Evolutionary conservation across 2,329 filamentous ascomycete genomes (phyloP).

Genomic region (Fusarium keratoplasticum): DNA sequence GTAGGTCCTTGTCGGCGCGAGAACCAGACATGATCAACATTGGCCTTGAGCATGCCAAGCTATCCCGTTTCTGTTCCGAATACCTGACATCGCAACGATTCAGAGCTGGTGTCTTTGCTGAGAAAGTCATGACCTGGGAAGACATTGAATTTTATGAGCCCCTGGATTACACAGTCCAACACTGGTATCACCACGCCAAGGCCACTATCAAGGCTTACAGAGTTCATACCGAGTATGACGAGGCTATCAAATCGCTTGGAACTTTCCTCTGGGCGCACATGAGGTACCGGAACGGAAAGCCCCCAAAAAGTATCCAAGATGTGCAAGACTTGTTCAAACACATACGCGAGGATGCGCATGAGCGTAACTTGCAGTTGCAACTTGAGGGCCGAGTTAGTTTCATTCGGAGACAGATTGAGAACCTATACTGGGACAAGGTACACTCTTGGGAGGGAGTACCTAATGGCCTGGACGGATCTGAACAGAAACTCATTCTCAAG

Average conservation of each 20-base stretch:
- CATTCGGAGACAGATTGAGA: conserved; percentile 11
- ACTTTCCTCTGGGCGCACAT: background rate
- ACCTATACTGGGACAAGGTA: background rate
- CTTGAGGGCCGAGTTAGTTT: conserved; percentile 5
- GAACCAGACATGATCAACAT: background rate
- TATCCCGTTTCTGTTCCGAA: conserved; percentile 8
- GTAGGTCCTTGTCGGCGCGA: conserved; percentile 6
- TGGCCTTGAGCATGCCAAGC: background rate
- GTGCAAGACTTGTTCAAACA: background rate
- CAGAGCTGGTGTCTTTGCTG: background rate
- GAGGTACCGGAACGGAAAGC: background rate
- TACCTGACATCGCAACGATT: conserved; percentile 19
- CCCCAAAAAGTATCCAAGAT: too few species aligned
- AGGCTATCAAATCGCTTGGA: background rate
- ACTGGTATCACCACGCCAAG: conserved; percentile 18
- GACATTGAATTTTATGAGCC: conserved; percentile 9
- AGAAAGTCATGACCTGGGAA: background rate
- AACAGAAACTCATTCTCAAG: background rate
- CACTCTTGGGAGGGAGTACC: background rate
- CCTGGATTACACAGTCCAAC: conserved; percentile 19
- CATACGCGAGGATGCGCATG: background rate
- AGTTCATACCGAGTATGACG: background rate
- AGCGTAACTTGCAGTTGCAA: background rate
- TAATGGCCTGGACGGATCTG: background rate
- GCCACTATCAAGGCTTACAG: background rate